Conservation (phyloP, 352 stramenopile species). For the Globisporangium middletonii region DNA sequence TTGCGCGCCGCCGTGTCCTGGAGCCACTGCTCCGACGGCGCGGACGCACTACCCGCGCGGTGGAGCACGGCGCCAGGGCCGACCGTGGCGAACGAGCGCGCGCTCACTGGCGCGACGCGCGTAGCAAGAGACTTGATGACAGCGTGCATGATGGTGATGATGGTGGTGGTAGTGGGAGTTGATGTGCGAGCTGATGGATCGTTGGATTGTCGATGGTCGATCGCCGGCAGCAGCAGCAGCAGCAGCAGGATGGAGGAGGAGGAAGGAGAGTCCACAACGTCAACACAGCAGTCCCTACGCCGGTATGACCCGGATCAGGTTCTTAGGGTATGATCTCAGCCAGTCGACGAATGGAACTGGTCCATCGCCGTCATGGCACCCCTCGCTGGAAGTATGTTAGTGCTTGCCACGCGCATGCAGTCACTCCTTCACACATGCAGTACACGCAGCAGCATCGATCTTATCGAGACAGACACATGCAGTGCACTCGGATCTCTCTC, state of each 20-base stretch:
- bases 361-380: constrained; percentile 42
- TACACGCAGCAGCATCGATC: constrained; percentile 3
- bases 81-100: constrained; percentile 40
- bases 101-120: constrained; percentile 11
- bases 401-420: constrained; percentile 8
- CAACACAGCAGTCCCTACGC: constrained; percentile 59
- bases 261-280: constrained; percentile 17
- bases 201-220: neutral
- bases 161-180: neutral
- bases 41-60: constrained; percentile 31
- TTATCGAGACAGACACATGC: constrained; percentile 1
- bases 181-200: constrained; percentile 4
- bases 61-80: constrained; percentile 37
- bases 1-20: constrained; percentile 30
- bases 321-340: constrained; percentile 67
- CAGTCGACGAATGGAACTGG: constrained; percentile 39
- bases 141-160: constrained; percentile 22
- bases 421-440: neutral
- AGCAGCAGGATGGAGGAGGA: constrained; percentile 7
- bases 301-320: constrained; percentile 63
- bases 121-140: constrained; percentile 29
- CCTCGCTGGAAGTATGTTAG: constrained; percentile 48
- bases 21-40: constrained; percentile 44
- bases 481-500: neutral
- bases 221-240: constrained; percentile 1